Evolutionary conservation across 208 protist species (phyloP).

Genomic region (Vickermania ingenoplastis): DNA sequence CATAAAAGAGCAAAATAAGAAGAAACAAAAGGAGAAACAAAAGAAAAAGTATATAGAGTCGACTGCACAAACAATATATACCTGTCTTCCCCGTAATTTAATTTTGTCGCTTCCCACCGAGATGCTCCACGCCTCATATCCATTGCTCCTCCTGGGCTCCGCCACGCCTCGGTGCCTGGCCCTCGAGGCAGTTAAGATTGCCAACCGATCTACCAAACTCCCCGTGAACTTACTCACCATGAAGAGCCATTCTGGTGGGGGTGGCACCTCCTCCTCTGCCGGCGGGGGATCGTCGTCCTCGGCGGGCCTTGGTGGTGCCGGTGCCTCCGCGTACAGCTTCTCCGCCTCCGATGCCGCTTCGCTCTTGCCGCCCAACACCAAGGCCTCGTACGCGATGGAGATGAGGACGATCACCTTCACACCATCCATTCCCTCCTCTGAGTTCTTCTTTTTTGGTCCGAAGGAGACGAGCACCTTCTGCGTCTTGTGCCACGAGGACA

Average conservation of each 20-base stretch:
- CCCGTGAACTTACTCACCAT: not conserved
- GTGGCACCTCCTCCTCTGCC: not conserved
- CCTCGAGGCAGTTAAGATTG: not conserved
- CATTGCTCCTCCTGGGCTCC: too few relatives aligned
- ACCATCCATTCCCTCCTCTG: not conserved
- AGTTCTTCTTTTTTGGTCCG: slow-evolving; percentile 1
- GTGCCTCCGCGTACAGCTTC: not conserved
- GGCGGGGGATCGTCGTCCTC: too few relatives aligned
- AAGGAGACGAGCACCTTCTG: slow-evolving; percentile 34
- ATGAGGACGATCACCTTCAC: not conserved
- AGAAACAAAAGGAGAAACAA: too few relatives aligned
- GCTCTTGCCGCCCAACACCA: not conserved
- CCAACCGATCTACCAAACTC: not conserved
- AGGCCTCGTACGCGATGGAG: not conserved
- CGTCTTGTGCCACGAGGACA: slow-evolving; percentile 49
- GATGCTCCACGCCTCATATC: too few relatives aligned
- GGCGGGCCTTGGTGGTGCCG: not conserved
- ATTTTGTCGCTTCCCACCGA: too few relatives aligned
- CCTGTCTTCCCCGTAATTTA: too few relatives aligned
- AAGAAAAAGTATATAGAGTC: too few relatives aligned
- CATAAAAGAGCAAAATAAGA: too few relatives aligned
- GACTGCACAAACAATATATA: too few relatives aligned
- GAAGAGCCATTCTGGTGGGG: not conserved
- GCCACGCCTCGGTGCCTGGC: not conserved
- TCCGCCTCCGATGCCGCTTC: not conserved